Conservation (phyloP, 2,329 filamentous ascomycete genomes). For the Fusarium sp. region DNA sequence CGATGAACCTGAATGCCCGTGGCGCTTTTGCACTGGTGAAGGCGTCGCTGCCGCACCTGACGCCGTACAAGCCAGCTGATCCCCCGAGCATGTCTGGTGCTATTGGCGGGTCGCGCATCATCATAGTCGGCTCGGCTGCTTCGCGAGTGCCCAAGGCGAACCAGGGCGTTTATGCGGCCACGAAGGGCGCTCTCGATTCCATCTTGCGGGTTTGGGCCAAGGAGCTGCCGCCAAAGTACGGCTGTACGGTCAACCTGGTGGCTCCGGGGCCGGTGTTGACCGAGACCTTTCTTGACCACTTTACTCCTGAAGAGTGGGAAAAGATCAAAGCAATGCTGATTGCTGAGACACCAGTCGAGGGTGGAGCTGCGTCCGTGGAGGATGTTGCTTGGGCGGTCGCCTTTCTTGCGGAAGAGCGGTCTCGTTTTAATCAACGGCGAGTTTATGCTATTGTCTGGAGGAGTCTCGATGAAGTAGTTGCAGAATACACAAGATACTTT, state of each 20-base stretch:
- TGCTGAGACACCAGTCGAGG: constrained; percentile 5
- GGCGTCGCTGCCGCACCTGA: background rate
- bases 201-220: constrained; percentile 9
- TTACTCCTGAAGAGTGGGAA: constrained; percentile 6
- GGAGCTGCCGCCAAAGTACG: constrained; percentile 24
- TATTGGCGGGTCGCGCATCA: constrained; percentile 8
- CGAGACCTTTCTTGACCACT: constrained; percentile 7
- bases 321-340: background rate
- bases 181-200: constrained; percentile 13
- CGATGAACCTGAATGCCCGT: background rate
- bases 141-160: constrained; percentile 12
- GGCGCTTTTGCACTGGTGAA: background rate
- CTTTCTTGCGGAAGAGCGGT: constrained; percentile 11
- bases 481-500: background rate
- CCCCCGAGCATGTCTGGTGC: constrained; percentile 10
- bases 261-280: constrained; percentile 19
- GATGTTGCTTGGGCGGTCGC: constrained; percentile 16
- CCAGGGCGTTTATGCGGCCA: constrained; percentile 9
- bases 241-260: constrained; percentile 26
- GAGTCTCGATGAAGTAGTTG: background rate
- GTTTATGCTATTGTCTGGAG: constrained; percentile 12
- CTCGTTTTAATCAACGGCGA: constrained; percentile 17
- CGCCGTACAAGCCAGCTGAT: constrained; percentile 10
- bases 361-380: constrained; percentile 3
- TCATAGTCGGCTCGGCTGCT: constrained; percentile 16